Evolutionary conservation across 2,329 filamentous ascomycete genomes (phyloP), one percentile per base, ranked within the genome.

Genomic region (Torrubiellomyces zombiae): DNA sequence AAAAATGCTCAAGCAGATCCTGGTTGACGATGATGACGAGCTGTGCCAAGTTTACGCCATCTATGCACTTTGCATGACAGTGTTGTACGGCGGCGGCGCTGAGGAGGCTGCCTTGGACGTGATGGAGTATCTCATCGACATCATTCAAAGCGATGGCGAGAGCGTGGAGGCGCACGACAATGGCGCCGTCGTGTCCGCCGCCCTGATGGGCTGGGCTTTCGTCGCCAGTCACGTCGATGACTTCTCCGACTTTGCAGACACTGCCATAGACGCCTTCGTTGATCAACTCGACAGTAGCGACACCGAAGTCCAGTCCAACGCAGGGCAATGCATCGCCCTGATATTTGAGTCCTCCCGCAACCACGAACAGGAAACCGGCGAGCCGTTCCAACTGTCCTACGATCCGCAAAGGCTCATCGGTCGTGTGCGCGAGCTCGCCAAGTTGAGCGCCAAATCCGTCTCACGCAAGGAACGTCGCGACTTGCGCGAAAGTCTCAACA

Each of bases 241-340:
- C 38, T 59, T 83, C 21, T 70, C 79, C 36, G 63, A 67, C 10
- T 62, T 72, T 31, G 80, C 75, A 16, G 73, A 81, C 34, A 54
- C 68, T 15, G 75, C 79, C 10, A 66, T 89, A 38, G 77, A 89
- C 26, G 73, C 75, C 2, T 82, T 93, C 38, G 72, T 80, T 20
- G 82, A 92, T 23, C 83, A 92, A 48, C 73, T 93, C 11, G 73
- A 85, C 31, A 82, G 77, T 44, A 61, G 61, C 16, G 73, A 82
- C 30, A 56, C 71, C 1, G 57, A 65, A 7, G 78, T 92, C 1
- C 80, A 89, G 40, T 70, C 81, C 22, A 70, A 75, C 4, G 76
- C 81, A 0, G 81, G 76, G 4, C 68, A 76, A 41, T 80, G 80
- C 45, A 83, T 92, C 30, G 82, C 82, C 1, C 58, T 91, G 7